Evolutionary conservation across 73 alveolate species (phyloP).

Genomic region (Paramecium biaurelia): DNA sequence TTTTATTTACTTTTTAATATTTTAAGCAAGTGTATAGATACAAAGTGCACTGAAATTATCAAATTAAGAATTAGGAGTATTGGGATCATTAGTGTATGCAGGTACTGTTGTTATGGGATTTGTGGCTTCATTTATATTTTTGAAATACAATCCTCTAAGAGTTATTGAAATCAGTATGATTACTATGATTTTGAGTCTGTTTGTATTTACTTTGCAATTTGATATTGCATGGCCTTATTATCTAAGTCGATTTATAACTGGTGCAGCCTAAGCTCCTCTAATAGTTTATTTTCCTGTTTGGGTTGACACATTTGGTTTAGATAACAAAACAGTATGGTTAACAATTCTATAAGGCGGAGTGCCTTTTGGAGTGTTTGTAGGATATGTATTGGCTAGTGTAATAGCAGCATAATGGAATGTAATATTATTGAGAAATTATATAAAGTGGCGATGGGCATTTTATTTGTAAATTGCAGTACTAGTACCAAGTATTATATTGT

Average conservation of each 20-base stretch:
- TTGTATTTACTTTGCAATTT: slow-evolving; percentile 64
- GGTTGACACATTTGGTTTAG: slow-evolving; percentile 67
- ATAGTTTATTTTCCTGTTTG: slow-evolving; percentile 79
- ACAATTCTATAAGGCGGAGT: slow-evolving; percentile 41
- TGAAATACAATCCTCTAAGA: slow-evolving; percentile 37
- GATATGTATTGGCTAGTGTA: slow-evolving; percentile 20
- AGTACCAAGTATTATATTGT: slow-evolving; percentile 9
- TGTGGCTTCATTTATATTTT: slow-evolving; percentile 27
- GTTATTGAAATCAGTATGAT: slow-evolving; percentile 32
- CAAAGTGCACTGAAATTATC: slow-evolving; percentile 77
- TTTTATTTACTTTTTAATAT: neutral
- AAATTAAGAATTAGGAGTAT: slow-evolving; percentile 65
- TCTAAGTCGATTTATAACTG: slow-evolving; percentile 68
- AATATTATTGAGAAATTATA: neutral
- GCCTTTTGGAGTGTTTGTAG: slow-evolving; percentile 64
- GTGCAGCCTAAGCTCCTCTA: slow-evolving; percentile 70
- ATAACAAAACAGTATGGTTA: slow-evolving; percentile 58
- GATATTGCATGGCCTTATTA: slow-evolving; percentile 47
- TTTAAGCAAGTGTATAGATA: slow-evolving; percentile 71
- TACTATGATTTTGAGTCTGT: slow-evolving; percentile 25
- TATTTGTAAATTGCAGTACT: slow-evolving; percentile 29
- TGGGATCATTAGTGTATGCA: slow-evolving; percentile 64
- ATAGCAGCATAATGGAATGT: neutral
- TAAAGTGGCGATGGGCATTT: slow-evolving; percentile 62
- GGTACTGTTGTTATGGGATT: slow-evolving; percentile 50